phyloP scores from a whole-genome alignment of 2,329 filamentous ascomycete genomes.

The Ascochyta clinopodiicola region DNA sequence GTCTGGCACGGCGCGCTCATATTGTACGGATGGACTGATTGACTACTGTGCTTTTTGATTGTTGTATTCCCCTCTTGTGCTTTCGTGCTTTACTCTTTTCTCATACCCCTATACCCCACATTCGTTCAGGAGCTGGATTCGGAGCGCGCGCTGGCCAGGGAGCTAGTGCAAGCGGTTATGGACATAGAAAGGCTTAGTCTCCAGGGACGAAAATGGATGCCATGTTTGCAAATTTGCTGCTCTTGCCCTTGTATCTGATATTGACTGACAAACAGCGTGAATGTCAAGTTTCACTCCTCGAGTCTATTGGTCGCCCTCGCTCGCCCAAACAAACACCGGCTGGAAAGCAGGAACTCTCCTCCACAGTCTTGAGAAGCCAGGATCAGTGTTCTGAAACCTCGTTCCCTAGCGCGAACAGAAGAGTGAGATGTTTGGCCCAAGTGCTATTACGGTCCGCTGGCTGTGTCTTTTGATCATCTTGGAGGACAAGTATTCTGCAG shows the following conservation, averaged over 20 bases:
- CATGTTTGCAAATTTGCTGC: conserved; percentile 13
- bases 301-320: background rate
- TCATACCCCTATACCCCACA: conserved; percentile 23
- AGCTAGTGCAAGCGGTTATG: conserved; percentile 22
- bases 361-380: no score
- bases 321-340: no score
- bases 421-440: no score
- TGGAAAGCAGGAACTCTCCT: no score
- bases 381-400: no score
- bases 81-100: conserved; percentile 9
- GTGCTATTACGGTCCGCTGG: no score
- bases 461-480: no score
- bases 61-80: conserved; percentile 18
- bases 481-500: no score
- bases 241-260: background rate
- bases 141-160: conserved; percentile 23
- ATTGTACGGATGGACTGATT: conserved; percentile 15
- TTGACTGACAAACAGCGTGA: background rate
- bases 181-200: conserved; percentile 46
- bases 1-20: conserved; percentile 6
- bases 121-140: conserved; percentile 24
- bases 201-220: conserved; percentile 46
- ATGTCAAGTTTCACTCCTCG: background rate
- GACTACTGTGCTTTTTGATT: conserved; percentile 11
- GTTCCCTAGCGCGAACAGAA: no score